These are phyloP conservation scores for Nemania diffusa DNA, from an alignment of 2,329 filamentous ascomycete species.

Conservation along the genomic window DNA sequence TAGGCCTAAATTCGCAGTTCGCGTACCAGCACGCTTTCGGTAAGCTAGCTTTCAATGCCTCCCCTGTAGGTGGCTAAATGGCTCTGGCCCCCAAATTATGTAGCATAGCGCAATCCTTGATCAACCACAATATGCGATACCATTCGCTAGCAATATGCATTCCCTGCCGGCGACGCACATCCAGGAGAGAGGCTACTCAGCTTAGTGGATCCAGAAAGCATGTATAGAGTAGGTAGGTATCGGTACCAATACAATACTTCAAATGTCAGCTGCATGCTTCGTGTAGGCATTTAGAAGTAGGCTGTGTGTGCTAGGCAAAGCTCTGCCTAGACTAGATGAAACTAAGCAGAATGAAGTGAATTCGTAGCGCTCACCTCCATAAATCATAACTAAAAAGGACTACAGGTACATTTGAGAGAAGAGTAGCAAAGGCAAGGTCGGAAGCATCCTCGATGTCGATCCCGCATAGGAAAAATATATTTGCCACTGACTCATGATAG, in stretches of 20 bases:
- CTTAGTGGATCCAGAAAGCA: not conserved
- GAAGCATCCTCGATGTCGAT: too few relatives aligned
- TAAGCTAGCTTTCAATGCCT: not conserved
- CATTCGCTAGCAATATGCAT: slow-evolving; percentile 5
- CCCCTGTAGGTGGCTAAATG: not conserved
- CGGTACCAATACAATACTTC: slow-evolving; percentile 10
- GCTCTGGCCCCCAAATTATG: not conserved
- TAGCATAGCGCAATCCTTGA: not conserved
- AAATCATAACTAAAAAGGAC: too few relatives aligned
- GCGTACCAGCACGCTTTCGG: not conserved
- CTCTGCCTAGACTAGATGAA: too few relatives aligned
- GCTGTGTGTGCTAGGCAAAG: too few relatives aligned
- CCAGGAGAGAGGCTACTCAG: not conserved
- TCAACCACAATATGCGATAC: not conserved
- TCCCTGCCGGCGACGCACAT: slow-evolving; percentile 8
- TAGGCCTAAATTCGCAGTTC: too few relatives aligned
- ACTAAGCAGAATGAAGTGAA: too few relatives aligned
- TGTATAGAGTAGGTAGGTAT: slow-evolving; percentile 3
- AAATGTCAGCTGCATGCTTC: not conserved
- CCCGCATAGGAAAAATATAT: too few relatives aligned
- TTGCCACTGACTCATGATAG: too few relatives aligned
- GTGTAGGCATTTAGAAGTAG: slow-evolving; percentile 9
- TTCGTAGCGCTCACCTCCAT: too few relatives aligned
- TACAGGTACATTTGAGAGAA: too few relatives aligned
- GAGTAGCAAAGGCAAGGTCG: too few relatives aligned